Evolutionary conservation across 257 asterid species (phyloP), one percentile per base, ranked within the genome.

Genomic region (Solanum acaule): DNA sequence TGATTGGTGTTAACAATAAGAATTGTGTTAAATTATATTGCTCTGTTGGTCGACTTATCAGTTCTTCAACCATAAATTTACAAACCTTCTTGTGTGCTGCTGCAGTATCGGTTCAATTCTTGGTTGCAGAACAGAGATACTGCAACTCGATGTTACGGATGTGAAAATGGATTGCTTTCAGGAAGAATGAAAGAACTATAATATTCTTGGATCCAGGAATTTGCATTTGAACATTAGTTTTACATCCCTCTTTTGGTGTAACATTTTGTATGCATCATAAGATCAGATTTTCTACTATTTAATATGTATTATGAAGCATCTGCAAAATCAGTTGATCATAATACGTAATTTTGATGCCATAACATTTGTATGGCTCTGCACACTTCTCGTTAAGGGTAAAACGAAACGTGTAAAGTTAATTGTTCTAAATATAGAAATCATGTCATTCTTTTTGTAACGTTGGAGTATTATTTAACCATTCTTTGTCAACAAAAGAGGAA

Each of bases 151-250:
- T 81, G 99, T 96, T 79, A 97, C 98, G 2, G 98, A 97, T 81
- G 99, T 97, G 92, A 97, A 97, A 95, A 97, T 97, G 99, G 98
- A 97, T 88, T 91, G 96, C 93, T 96, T 96, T 91, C 92, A 92
- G 90, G 89, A 13, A 31, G 86, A 88, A 33, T n/a, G 77, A 85
- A 12, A 35, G 20, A n/a, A 14, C 12, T 7, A 61, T 67, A 65
- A 10, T 37, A 68, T 18, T 85, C 10, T 25, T 25, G 63, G 85
- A 78, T 6, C 63, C 38, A 42, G 85, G n/a, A 33, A 42, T 46
- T 46, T 81, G 27, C 38, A 29, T 81, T 81, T 46, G 29, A 82
- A 49, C 20, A 82, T 82, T 23, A 40, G 18, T 49, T 79, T 79
- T 25, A 18, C 65, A 8, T 33, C 63, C 68, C 70, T 81, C 42